These are phyloP conservation scores for Colletotrichum falcatum DNA, from an alignment of 2,329 filamentous ascomycete species.

Conservation along the genomic window DNA sequence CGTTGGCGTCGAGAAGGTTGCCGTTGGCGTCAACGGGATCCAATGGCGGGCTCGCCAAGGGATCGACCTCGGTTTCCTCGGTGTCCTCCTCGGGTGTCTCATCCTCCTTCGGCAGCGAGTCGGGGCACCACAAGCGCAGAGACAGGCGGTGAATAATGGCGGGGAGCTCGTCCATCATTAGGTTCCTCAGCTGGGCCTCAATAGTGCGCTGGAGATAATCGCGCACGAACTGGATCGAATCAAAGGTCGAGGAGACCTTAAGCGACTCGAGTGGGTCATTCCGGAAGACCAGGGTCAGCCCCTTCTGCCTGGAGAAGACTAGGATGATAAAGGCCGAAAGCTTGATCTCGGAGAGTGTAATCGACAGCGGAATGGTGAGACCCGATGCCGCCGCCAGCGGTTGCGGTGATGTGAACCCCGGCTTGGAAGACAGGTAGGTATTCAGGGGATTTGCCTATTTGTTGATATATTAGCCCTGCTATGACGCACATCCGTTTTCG, in stretches of 20 bases:
- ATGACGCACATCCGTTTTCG: conserved; percentile 49
- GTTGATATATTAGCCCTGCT: conserved; percentile 62
- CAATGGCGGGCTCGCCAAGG: conserved; percentile 82
- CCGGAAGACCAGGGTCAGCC: conserved; percentile 94
- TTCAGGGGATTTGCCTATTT: conserved; percentile 91
- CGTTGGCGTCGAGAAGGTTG: conserved; percentile 78
- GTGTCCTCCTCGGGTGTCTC: conserved; percentile 61
- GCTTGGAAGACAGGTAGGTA: conserved; percentile 92
- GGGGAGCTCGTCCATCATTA: conserved; percentile 98
- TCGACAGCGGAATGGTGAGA: conserved; percentile 96
- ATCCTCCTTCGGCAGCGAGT: conserved; percentile 78
- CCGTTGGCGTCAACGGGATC: conserved; percentile 86
- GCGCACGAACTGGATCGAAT: conserved; percentile 97
- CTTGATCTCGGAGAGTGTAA: conserved; percentile 95
- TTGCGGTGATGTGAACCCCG: conserved; percentile 90
- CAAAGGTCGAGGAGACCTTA: conserved; percentile 98
- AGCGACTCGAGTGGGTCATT: conserved; percentile 98
- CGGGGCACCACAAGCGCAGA: conserved; percentile 88
- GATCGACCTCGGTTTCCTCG: conserved; percentile 77
- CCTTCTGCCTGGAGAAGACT: conserved; percentile 97
- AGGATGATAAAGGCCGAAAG: conserved; percentile 97
- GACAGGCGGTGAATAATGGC: conserved; percentile 96
- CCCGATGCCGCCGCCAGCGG: conserved; percentile 92
- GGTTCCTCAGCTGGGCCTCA: conserved; percentile 87
- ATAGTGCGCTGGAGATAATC: conserved; percentile 98